Evolutionary conservation across 306 rosid genomes (phyloP).

Genomic region (Castanospermum australe): DNA sequence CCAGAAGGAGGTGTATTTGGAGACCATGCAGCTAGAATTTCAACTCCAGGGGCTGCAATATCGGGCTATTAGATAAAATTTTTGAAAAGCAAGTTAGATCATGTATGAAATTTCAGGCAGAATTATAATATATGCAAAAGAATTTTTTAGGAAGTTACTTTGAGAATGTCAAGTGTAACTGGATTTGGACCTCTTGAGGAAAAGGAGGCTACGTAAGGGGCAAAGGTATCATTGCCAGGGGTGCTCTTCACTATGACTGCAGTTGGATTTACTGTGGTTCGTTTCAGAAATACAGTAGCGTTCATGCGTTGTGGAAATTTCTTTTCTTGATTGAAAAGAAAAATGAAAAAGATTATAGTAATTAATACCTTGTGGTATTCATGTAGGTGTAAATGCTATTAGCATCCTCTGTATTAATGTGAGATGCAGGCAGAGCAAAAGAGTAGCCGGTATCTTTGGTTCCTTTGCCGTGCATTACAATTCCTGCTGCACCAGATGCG

Average conservation of each 20-base stretch:
- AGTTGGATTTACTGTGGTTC: conserved; percentile 24
- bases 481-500: conserved; percentile 19
- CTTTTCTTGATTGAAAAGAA: background rate
- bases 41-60: conserved; percentile 36
- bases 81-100: background rate
- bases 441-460: background rate
- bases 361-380: conserved; percentile 7
- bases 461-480: background rate
- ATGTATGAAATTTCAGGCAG: background rate
- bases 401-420: background rate
- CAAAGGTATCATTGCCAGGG: conserved; percentile 7
- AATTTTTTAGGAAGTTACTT: conserved; percentile 2
- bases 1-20: background rate
- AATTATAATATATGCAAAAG: background rate
- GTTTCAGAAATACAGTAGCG: background rate
- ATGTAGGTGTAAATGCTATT: background rate
- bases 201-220: conserved; percentile 37
- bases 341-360: background rate
- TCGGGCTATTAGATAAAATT: conserved; percentile 23
- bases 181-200: conserved; percentile 57
- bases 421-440: conserved; percentile 26
- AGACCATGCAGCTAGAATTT: conserved; percentile 42
- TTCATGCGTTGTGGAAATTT: background rate
- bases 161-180: conserved; percentile 36
- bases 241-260: conserved; percentile 30